Evolutionary conservation across 208 protist species (phyloP).

Genomic region (Trypanosoma mega): DNA sequence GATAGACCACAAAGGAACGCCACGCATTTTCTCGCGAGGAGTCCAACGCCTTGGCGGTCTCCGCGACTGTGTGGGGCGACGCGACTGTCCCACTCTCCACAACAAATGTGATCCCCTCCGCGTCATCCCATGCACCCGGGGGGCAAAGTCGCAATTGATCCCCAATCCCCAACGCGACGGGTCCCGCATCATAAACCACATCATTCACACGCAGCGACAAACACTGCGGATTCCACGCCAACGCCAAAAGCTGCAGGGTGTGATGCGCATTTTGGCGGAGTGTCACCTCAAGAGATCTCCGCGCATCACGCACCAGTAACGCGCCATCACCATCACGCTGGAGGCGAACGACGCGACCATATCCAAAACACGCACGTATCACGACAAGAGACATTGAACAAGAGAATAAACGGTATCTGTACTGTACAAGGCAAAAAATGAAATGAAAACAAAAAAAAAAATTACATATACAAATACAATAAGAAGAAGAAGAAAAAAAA

Average conservation of each 20-base stretch:
- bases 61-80: not conserved
- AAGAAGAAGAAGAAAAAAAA: not conserved
- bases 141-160: constrained; percentile 24
- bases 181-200: constrained; percentile 24
- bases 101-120: constrained; percentile 4
- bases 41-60: too few relatives aligned
- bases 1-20: constrained; percentile 14
- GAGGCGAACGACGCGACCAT: constrained; percentile 11
- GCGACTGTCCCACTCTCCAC: constrained; percentile 6
- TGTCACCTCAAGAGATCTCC: constrained; percentile 4
- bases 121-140: constrained; percentile 15
- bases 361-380: constrained; percentile 17
- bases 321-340: constrained; percentile 23
- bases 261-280: not conserved
- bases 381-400: not conserved
- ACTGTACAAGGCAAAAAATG: not conserved
- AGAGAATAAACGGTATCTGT: not conserved
- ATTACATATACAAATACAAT: not conserved
- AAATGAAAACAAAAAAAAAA: constrained; percentile 13
- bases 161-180: constrained; percentile 19
- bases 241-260: constrained; percentile 8
- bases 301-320: constrained; percentile 29
- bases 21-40: constrained; percentile 16
- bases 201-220: constrained; percentile 25
- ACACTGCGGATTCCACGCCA: constrained; percentile 12